phyloP scores from a whole-genome alignment of 1,284 basidiomycete species.

The Tylopilus orsonianus region DNA sequence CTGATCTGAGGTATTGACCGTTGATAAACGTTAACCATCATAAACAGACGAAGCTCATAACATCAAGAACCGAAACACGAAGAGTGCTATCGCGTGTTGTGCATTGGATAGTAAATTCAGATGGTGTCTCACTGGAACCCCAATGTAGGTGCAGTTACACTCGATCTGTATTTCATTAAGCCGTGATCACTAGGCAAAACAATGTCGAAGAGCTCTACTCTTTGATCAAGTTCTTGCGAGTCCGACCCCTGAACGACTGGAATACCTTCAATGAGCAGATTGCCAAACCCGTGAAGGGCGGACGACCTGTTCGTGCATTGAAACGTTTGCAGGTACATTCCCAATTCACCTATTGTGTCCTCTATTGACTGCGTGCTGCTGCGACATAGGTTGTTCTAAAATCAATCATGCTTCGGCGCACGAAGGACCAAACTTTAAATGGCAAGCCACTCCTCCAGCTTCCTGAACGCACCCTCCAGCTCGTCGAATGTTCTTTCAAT shows the following conservation, averaged over 20 bases:
- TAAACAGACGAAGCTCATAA: conserved; percentile 92
- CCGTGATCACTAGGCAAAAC: conserved; percentile 62
- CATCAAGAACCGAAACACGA: conserved; percentile 92
- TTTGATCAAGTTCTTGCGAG: conserved; percentile 84
- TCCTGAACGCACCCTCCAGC: conserved; percentile 71
- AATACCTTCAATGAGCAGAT: conserved; percentile 78
- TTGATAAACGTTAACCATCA: not conserved
- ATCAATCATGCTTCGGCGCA: conserved; percentile 88
- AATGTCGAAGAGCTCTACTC: conserved; percentile 88
- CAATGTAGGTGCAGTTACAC: conserved; percentile 59
- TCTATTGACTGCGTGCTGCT: not conserved
- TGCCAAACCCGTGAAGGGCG: conserved; percentile 75
- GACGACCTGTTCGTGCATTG: conserved; percentile 72
- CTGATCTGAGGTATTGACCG: not conserved
- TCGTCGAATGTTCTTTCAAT: conserved; percentile 76
- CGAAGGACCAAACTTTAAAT: conserved; percentile 80
- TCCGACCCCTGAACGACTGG: conserved; percentile 84
- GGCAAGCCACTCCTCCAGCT: conserved; percentile 87
- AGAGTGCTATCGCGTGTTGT: conserved; percentile 80
- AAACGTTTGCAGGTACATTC: conserved; percentile 72
- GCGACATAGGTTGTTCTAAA: conserved; percentile 69
- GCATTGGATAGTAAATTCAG: conserved; percentile 77
- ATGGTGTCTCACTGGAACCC: conserved; percentile 91
- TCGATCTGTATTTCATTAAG: not conserved
- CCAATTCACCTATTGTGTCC: not conserved